Percentiles rank a stretch among this genome's conserved stretches.
Evolutionary conservation across 768 basidiomycete species (phyloP).

Genomic region (Mycena chlorophos): DNA sequence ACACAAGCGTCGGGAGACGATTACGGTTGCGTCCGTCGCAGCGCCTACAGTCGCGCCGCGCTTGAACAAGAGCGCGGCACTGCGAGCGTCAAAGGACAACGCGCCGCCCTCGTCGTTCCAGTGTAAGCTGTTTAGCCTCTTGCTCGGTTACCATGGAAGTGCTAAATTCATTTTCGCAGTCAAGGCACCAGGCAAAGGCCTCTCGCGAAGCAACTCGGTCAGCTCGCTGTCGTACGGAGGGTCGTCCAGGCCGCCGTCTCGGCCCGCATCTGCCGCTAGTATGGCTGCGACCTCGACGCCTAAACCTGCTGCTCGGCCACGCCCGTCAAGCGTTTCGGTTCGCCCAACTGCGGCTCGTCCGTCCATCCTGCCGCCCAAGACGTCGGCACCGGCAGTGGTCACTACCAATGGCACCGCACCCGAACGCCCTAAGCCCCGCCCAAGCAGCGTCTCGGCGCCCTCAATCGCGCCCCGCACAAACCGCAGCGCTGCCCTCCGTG

Average conservation of each 20-base stretch:
- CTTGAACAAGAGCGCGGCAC: constrained; percentile 75
- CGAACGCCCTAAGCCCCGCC: constrained; percentile 48
- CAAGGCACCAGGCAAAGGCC: constrained; percentile 41
- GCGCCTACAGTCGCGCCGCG: constrained; percentile 70
- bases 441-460: constrained; percentile 58
- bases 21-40: constrained; percentile 65
- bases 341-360: constrained; percentile 20
- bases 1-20: constrained; percentile 76
- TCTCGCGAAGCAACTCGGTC: constrained; percentile 47
- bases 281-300: constrained; percentile 13
- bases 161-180: constrained; percentile 36
- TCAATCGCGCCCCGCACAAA: constrained; percentile 70
- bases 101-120: constrained; percentile 68
- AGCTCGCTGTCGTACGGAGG: constrained; percentile 31
- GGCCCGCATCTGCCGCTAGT: constrained; percentile 45
- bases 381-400: constrained; percentile 21
- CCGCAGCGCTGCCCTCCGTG: constrained; percentile 69
- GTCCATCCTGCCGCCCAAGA: constrained; percentile 25
- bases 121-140: constrained; percentile 50
- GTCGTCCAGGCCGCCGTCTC: constrained; percentile 30
- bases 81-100: constrained; percentile 61
- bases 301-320: constrained; percentile 10
- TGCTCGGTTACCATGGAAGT: constrained; percentile 6
- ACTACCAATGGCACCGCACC: constrained; percentile 23
- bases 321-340: constrained; percentile 23